These are phyloP conservation scores for Trichoderma semiorbis DNA, from an alignment of 2,329 filamentous ascomycete genomes.

Conservation along the genomic window DNA sequence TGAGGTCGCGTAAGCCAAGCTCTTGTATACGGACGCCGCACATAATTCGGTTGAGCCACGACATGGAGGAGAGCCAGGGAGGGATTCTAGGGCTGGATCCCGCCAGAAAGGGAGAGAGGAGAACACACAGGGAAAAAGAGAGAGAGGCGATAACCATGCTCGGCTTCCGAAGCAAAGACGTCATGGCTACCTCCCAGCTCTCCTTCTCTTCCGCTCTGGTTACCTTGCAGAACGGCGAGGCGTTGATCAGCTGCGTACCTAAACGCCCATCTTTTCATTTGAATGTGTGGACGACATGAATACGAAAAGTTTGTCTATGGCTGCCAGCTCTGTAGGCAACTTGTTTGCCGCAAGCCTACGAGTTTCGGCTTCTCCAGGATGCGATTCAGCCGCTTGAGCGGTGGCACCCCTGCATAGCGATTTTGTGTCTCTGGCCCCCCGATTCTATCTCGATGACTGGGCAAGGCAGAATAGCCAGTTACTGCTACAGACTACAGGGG, in stretches of 20 bases:
- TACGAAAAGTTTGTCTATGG: constrained; percentile 8
- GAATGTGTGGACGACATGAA: not conserved
- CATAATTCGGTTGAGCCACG: not conserved
- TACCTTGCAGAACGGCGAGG: not conserved
- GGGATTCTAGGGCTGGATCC: not conserved
- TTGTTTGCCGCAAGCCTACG: constrained; percentile 5
- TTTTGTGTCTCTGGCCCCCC: not conserved
- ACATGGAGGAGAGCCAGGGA: not conserved
- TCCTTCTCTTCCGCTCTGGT: not conserved
- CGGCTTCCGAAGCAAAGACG: not conserved
- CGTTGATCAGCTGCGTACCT: not conserved
- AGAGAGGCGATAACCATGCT: not conserved
- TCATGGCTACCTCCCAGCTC: not conserved
- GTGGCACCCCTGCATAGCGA: not conserved
- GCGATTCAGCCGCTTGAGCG: constrained; percentile 5
- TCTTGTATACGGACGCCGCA: not conserved
- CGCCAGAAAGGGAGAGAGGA: not conserved
- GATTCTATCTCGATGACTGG: not conserved
- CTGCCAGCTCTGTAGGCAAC: not conserved
- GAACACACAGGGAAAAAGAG: not conserved
- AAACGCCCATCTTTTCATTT: not conserved
- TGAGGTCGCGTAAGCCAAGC: constrained; percentile 11
- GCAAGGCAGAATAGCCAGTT: not conserved
- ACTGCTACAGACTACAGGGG: not conserved
- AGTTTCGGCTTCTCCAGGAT: not conserved